Conservation (phyloP, 371 early-diverging fungal species). For the Mucor irregularis region DNA sequence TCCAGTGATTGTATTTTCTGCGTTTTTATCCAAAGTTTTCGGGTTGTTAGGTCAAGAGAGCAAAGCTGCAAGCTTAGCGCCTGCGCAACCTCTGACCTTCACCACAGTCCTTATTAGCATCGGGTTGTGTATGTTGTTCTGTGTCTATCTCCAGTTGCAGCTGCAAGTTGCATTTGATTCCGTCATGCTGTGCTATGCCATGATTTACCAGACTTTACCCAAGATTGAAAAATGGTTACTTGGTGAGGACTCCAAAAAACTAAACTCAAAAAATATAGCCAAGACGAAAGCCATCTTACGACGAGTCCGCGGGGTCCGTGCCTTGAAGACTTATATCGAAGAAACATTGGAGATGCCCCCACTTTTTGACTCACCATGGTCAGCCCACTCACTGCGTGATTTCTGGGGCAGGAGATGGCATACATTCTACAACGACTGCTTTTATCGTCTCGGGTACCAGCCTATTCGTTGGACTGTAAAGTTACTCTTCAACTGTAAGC, state of each 20-base stretch:
- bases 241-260: conserved; percentile 1
- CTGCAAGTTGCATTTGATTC: conserved; percentile 34
- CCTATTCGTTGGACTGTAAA: conserved; percentile 23
- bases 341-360: conserved; percentile 33
- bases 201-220: conserved; percentile 20
- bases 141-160: conserved; percentile 38
- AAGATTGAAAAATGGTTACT: conserved; percentile 24
- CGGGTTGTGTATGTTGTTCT: conserved; percentile 24
- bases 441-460: conserved; percentile 35
- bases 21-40: conserved; percentile 4
- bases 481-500: conserved; percentile 17
- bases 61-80: not conserved
- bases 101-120: conserved; percentile 16
- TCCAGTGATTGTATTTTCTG: conserved; percentile 18
- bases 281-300: conserved; percentile 16
- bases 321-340: conserved; percentile 35
- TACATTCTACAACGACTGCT: conserved; percentile 40
- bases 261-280: conserved; percentile 8
- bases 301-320: conserved; percentile 9
- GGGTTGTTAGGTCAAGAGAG: conserved; percentile 1
- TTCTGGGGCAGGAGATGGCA: conserved; percentile 48
- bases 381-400: conserved; percentile 33
- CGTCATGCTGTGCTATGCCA: conserved; percentile 14
- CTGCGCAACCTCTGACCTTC: not conserved
- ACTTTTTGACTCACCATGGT: conserved; percentile 37